phyloP scores from a whole-genome alignment of 352 stramenopile species.

The Phytopythium ostracodes region DNA sequence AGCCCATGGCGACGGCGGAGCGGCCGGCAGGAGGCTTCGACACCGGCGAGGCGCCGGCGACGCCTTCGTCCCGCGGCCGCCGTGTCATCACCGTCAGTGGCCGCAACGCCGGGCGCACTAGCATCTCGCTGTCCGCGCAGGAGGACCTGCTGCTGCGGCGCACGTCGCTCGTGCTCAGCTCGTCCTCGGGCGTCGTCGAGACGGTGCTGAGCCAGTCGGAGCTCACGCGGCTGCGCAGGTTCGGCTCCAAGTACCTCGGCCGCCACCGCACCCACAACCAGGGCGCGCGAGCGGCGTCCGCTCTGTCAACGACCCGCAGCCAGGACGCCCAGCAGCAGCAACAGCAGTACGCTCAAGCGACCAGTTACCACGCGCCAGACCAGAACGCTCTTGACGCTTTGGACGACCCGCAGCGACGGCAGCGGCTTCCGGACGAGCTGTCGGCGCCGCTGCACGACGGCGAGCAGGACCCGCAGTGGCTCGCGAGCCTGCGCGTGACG shows the following conservation, averaged over 20 bases:
- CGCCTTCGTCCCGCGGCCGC: background rate
- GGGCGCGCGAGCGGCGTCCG: background rate
- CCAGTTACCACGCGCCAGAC: too few relatives aligned
- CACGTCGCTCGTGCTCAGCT: conserved; percentile 44
- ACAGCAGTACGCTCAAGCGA: too few relatives aligned
- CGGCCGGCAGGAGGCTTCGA: too few relatives aligned
- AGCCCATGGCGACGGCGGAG: too few relatives aligned
- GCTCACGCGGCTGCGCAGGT: conserved; percentile 32
- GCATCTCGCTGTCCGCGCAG: conserved; percentile 24
- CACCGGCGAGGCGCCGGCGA: background rate
- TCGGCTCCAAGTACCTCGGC: conserved; percentile 35
- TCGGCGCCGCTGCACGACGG: background rate
- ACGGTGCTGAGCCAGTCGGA: conserved; percentile 42
- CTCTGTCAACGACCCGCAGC: background rate
- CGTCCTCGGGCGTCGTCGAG: conserved; percentile 27
- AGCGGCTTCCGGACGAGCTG: conserved; percentile 2
- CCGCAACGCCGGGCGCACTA: background rate
- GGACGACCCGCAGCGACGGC: too few relatives aligned
- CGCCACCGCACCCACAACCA: conserved; percentile 1
- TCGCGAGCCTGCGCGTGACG: conserved; percentile 18
- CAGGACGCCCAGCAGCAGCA: conserved; percentile 10
- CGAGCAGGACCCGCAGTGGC: conserved; percentile 14
- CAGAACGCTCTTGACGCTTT: too few relatives aligned
- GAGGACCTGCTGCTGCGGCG: conserved; percentile 40
- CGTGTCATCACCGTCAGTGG: background rate